phyloP scores from a whole-genome alignment of 306 rosid genomes.

The Castanea sativa region DNA sequence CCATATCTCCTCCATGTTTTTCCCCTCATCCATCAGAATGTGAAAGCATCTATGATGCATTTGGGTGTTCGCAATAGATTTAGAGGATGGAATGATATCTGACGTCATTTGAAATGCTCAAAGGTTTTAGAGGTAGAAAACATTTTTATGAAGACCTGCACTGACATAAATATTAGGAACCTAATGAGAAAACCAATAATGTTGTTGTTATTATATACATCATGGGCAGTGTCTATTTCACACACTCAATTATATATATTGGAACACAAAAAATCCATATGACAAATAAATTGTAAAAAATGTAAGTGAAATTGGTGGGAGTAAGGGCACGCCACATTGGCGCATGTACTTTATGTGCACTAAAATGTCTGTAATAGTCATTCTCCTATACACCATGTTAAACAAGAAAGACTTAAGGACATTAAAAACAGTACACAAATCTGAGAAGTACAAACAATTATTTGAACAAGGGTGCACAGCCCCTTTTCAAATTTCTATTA shows the following conservation, averaged over 20 bases:
- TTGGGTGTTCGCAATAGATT: neutral
- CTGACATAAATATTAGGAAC: neutral
- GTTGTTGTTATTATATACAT: too few species aligned
- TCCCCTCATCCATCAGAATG: neutral
- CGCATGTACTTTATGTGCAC: too few species aligned
- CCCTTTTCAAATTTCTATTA: neutral
- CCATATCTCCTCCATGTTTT: neutral
- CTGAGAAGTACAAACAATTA: neutral
- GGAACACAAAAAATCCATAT: too few species aligned
- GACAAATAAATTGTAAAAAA: too few species aligned
- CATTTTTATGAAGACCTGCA: neutral
- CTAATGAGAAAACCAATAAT: neutral
- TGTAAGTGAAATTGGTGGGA: too few species aligned
- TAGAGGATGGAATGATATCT: neutral
- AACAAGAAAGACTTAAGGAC: neutral
- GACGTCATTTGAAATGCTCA: neutral
- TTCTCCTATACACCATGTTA: too few species aligned
- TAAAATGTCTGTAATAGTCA: too few species aligned
- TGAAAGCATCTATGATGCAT: neutral
- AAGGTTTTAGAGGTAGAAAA: neutral
- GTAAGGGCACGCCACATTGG: too few species aligned
- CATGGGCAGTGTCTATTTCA: too few species aligned
- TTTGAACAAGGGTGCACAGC: neutral
- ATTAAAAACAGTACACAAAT: neutral
- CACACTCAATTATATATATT: too few species aligned